Evolutionary conservation across 108 stramenopile genomes (phyloP).

Genomic region (Cyclotella choctawhatcheeana): DNA sequence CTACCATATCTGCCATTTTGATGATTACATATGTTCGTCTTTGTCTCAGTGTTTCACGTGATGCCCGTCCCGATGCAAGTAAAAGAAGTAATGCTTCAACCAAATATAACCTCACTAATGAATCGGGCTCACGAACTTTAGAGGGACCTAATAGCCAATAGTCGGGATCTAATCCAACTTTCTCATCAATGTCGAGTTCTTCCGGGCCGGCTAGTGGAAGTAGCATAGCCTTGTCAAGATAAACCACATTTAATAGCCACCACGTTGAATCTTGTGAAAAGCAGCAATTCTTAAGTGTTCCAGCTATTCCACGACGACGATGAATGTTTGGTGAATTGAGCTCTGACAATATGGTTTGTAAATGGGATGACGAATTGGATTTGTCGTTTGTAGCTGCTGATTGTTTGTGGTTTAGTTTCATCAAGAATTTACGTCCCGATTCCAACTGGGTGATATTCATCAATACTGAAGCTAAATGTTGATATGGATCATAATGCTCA

Average conservation of each 20-base stretch:
- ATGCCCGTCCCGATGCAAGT: slow-evolving; percentile 70
- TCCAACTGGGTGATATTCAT: slow-evolving; percentile 90
- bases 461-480: slow-evolving; percentile 85
- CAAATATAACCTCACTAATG: slow-evolving; percentile 56
- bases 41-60: slow-evolving; percentile 69
- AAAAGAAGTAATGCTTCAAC: slow-evolving; percentile 80
- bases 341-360: slow-evolving; percentile 66
- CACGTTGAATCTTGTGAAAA: slow-evolving; percentile 80
- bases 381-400: neutral
- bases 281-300: slow-evolving; percentile 85
- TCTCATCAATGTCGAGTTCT: slow-evolving; percentile 85
- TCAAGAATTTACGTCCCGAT: slow-evolving; percentile 71
- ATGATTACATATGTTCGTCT: slow-evolving; percentile 75
- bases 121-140: slow-evolving; percentile 77
- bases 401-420: slow-evolving; percentile 52
- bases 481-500: slow-evolving; percentile 78
- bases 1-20: slow-evolving; percentile 86
- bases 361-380: slow-evolving; percentile 41
- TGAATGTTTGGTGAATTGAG: slow-evolving; percentile 67
- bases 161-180: slow-evolving; percentile 85
- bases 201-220: slow-evolving; percentile 87
- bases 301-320: slow-evolving; percentile 83
- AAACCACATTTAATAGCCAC: slow-evolving; percentile 83
- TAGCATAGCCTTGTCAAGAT: slow-evolving; percentile 64
- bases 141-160: slow-evolving; percentile 87